A percentile compares a stretch with the other conserved stretches of the same genome.
Conservation (phyloP, 2,329 filamentous ascomycete genomes). For the Microdochium trichocladiopsis region DNA sequence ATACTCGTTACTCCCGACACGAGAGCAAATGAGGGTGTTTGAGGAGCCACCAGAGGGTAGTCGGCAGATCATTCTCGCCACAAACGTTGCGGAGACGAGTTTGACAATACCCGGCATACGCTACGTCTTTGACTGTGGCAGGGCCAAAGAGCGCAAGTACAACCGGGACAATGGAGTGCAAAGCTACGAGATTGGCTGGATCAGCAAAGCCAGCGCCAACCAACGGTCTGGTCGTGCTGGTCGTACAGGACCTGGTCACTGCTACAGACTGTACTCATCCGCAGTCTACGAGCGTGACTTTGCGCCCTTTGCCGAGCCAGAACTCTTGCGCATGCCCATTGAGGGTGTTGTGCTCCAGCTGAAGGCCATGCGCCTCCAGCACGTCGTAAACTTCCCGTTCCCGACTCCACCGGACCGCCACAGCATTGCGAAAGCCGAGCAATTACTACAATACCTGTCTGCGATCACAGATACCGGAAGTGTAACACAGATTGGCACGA, state of each 20-base stretch:
- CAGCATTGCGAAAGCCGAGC: constrained; percentile 77
- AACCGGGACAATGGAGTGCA: constrained; percentile 87
- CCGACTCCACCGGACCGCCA: constrained; percentile 78
- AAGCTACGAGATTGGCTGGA: constrained; percentile 92
- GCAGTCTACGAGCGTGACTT: constrained; percentile 92
- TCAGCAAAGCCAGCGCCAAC: constrained; percentile 92
- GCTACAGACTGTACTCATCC: constrained; percentile 89
- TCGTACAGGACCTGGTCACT: constrained; percentile 91
- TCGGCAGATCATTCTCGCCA: constrained; percentile 82
- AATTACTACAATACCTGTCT: constrained; percentile 76
- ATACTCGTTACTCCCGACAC: constrained; percentile 85
- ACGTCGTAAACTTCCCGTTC: constrained; percentile 92
- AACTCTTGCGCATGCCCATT: constrained; percentile 84
- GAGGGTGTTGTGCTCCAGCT: constrained; percentile 90
- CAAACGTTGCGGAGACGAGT: constrained; percentile 95
- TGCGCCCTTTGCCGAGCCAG: constrained; percentile 75
- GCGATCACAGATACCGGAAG: constrained; percentile 66
- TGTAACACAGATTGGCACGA: constrained; percentile 71
- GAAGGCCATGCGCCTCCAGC: constrained; percentile 87
- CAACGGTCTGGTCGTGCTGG: constrained; percentile 92
- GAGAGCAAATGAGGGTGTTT: constrained; percentile 87
- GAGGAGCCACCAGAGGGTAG: constrained; percentile 76
- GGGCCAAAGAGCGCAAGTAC: constrained; percentile 87
- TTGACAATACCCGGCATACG: constrained; percentile 91
- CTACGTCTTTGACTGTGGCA: constrained; percentile 92